phyloP scores from a whole-genome alignment of 1,284 basidiomycete genomes.

The Cystobasidiaceae sp. region DNA sequence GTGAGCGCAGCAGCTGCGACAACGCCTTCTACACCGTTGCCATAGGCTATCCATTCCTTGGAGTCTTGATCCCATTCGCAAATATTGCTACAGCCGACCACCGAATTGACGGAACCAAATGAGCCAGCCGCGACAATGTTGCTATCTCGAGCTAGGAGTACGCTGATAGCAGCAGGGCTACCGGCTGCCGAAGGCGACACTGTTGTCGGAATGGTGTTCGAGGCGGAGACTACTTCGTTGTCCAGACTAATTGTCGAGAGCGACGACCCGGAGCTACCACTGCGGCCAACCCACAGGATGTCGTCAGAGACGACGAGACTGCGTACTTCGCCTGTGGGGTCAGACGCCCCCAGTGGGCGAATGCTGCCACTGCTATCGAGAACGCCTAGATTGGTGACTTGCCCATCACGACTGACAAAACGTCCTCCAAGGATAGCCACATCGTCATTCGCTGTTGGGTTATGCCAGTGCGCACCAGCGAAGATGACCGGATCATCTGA shows the following conservation, averaged over 20 bases:
- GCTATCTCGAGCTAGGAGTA: constrained; percentile 63
- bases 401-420: constrained; percentile 21
- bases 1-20: constrained; percentile 73
- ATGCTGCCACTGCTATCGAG: constrained; percentile 54
- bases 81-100: constrained; percentile 64
- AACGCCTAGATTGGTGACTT: constrained; percentile 59
- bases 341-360: constrained; percentile 57
- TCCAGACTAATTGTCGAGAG: constrained; percentile 65
- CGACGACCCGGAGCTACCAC: constrained; percentile 57
- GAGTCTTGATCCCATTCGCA: constrained; percentile 66
- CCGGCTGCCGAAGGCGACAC: constrained; percentile 13
- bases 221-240: constrained; percentile 62
- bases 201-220: constrained; percentile 34
- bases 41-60: constrained; percentile 73
- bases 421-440: constrained; percentile 37
- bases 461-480: constrained; percentile 84
- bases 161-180: constrained; percentile 65
- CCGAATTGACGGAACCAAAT: constrained; percentile 71
- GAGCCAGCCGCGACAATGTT: constrained; percentile 76
- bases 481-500: constrained; percentile 53
- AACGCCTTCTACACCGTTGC: constrained; percentile 75
- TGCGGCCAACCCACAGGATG: constrained; percentile 71
- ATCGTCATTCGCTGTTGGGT: constrained; percentile 61
- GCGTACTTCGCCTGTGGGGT: constrained; percentile 62
- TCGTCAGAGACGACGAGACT: constrained; percentile 61